A percentile compares a stretch with the other conserved stretches of the same genome.
Conservation (phyloP, 352 stramenopile genomes). For the Aphanomyces astaci region DNA sequence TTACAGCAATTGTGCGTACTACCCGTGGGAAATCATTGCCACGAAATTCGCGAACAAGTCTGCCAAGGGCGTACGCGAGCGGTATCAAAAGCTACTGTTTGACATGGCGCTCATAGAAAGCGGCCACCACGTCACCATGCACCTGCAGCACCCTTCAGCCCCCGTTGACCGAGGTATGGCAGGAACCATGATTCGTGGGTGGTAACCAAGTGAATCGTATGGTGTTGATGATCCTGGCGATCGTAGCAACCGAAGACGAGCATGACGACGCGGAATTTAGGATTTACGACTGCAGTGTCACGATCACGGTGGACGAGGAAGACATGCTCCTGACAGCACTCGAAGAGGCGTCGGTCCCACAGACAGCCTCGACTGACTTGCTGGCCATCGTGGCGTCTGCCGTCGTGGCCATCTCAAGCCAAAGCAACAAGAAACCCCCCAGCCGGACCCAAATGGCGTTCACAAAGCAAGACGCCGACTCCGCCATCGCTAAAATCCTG, state of each 20-base stretch:
- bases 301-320: constrained; percentile 45
- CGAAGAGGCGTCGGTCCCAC: constrained; percentile 43
- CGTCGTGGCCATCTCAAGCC: constrained; percentile 47
- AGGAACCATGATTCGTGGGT: no score
- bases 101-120: constrained; percentile 64
- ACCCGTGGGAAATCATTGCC: constrained; percentile 56
- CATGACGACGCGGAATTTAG: constrained; percentile 25
- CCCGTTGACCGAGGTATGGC: background rate
- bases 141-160: constrained; percentile 30
- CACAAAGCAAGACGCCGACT: constrained; percentile 13
- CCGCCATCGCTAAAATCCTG: constrained; percentile 4
- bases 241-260: background rate
- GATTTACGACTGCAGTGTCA: constrained; percentile 45
- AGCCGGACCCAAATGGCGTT: constrained; percentile 1
- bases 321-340: constrained; percentile 42
- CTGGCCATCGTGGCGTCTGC: constrained; percentile 47
- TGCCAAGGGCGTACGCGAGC: constrained; percentile 42
- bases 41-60: constrained; percentile 44
- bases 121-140: constrained; percentile 55
- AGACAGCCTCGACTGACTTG: constrained; percentile 35
- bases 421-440: constrained; percentile 28
- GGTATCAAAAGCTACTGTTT: constrained; percentile 70
- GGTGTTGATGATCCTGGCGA: background rate
- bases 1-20: constrained; percentile 36
- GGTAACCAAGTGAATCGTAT: no score